Percentiles rank a stretch among this genome's conserved stretches.
These are phyloP conservation scores for Agaricus blazei DNA, from an alignment of 768 basidiomycete species.

Conservation along the genomic window DNA sequence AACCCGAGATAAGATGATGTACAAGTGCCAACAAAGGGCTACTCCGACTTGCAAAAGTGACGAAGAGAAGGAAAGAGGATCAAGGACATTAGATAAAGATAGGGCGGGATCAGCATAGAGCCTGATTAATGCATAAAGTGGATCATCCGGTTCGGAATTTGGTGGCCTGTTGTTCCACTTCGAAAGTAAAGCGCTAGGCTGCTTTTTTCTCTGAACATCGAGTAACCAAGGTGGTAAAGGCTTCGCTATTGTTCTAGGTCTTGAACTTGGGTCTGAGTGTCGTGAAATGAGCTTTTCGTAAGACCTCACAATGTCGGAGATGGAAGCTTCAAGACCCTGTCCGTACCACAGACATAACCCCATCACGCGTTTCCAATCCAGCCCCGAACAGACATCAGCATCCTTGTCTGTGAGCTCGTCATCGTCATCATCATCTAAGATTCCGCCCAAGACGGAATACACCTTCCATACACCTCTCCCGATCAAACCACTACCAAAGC, in stretches of 20 bases:
- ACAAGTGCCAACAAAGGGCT: slow-evolving; percentile 83
- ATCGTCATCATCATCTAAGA: slow-evolving; percentile 52
- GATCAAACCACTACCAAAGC: slow-evolving; percentile 34
- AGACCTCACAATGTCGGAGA: slow-evolving; percentile 60
- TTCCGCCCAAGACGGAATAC: slow-evolving; percentile 80
- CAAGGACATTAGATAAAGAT: slow-evolving; percentile 63
- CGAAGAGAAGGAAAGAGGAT: slow-evolving; percentile 69
- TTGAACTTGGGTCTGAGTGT: slow-evolving; percentile 29
- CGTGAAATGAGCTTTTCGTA: slow-evolving; percentile 45
- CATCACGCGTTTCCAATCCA: slow-evolving; percentile 95
- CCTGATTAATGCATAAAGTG: slow-evolving; percentile 76
- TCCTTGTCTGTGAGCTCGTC: slow-evolving; percentile 45
- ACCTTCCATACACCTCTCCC: slow-evolving; percentile 62
- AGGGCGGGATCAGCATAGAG: slow-evolving; percentile 69
- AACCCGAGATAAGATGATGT: slow-evolving; percentile 79
- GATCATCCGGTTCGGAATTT: slow-evolving; percentile 42
- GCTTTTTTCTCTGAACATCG: slow-evolving; percentile 28
- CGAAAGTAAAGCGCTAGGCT: slow-evolving; percentile 1
- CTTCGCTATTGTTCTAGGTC: slow-evolving; percentile 56
- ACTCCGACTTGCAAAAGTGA: slow-evolving; percentile 73
- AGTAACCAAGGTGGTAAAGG: slow-evolving; percentile 12
- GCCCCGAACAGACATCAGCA: slow-evolving; percentile 51
- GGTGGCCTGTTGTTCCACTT: slow-evolving; percentile 11
- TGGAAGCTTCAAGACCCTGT: slow-evolving; percentile 61
- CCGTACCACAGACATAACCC: slow-evolving; percentile 91